Evolutionary conservation across 768 basidiomycete species (phyloP), one percentile per base, ranked within the genome.

Genomic region (Pleurotus ostreatus): DNA sequence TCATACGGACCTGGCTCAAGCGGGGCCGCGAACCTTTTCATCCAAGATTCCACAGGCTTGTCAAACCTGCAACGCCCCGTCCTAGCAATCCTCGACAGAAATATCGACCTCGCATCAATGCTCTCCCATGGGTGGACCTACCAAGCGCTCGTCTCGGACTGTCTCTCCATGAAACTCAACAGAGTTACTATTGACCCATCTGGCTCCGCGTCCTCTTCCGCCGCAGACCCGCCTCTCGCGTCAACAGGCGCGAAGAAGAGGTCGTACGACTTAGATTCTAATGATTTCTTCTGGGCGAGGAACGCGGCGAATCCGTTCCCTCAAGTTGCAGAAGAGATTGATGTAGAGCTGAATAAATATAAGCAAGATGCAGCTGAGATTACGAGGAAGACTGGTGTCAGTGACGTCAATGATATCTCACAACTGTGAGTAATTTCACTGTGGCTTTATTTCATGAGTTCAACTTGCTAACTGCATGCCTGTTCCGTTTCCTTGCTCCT

Each of bases 221-320:
- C 16, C 1, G 13, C 16, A 8, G 23, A 26, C n/a, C 23, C 49
- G 5, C 30, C 49, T 9, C 25, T 30, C 2, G 49, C 49, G n/a
- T 37, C 49, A 16, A 51, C 49, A 16, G 25, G 30, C 23, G 88
- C 54, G 80, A 81, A 72, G 88, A 93, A 73, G 71, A 74, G 81
- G 51, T 86, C 92, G 0, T 98, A 98, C 63, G 97, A 99, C 71
- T 85, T 99, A 34, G 97, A 98, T 71, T 87, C 92, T 18, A 98
- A 96, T 65, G 97, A 99, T 70, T 99, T 97, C 73, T 99, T 99
- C 77, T 99, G 97, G 97, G 89, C 86, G 2, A 93, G 91, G 68
- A 97, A 98, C 65, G 93, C 95, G 1, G 86, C 92, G 6, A 92
- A 90, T 58, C 96, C 96, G 4, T 99, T 99, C 79, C 97, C 97